These are phyloP conservation scores for Phytophthora sojae DNA, from an alignment of 352 stramenopile genomes.

Conservation along the genomic window DNA sequence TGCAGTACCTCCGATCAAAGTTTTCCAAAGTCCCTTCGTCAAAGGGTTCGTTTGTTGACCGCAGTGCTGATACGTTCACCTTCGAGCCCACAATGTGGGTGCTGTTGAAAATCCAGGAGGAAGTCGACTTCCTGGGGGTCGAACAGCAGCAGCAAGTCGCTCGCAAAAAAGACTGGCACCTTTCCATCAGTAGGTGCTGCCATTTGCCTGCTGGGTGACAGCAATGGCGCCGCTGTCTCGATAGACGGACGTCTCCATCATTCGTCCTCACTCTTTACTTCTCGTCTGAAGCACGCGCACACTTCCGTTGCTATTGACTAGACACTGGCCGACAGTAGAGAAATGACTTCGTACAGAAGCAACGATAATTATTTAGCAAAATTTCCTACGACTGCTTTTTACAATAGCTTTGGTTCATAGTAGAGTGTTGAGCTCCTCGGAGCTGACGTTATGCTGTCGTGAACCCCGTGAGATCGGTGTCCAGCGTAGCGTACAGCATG, in stretches of 20 bases:
- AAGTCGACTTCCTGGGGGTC: background rate
- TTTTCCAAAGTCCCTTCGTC: background rate
- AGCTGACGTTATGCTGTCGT: conserved; percentile 54
- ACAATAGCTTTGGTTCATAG: conserved; percentile 16
- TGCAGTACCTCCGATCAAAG: background rate
- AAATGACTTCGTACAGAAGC: background rate
- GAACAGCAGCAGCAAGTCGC: background rate
- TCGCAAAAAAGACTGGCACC: background rate
- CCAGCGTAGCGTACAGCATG: conserved; percentile 67
- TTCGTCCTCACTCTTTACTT: too few species aligned
- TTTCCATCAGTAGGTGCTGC: background rate
- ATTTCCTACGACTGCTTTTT: conserved; percentile 1
- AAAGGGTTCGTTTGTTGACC: background rate
- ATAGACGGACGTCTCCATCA: too few species aligned
- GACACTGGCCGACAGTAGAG: too few species aligned
- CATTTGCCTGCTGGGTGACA: too few species aligned
- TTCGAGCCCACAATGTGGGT: background rate
- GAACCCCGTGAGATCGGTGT: conserved; percentile 77
- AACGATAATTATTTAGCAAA: conserved; percentile 11
- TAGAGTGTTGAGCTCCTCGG: background rate
- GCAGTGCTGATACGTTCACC: background rate
- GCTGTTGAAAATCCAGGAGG: background rate
- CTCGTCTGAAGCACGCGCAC: too few species aligned
- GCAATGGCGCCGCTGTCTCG: too few species aligned
- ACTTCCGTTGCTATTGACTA: too few species aligned